Percentiles rank a stretch among this genome's conserved stretches.
Conservation (phyloP, 2,329 filamentous ascomycete genomes). For the Aspergillus niger region DNA sequence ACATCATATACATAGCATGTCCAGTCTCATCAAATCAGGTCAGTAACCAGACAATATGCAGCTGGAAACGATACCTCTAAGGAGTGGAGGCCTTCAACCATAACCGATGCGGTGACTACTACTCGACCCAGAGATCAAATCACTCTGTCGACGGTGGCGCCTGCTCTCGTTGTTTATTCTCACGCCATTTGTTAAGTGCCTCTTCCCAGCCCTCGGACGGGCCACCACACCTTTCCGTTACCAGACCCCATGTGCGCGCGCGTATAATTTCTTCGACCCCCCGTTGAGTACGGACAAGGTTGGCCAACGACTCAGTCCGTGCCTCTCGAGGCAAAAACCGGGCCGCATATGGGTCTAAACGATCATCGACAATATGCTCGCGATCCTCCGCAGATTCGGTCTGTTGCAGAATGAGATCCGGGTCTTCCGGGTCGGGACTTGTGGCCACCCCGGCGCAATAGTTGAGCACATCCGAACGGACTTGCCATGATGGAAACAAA, state of each 20-base stretch:
- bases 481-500: constrained; percentile 86
- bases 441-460: constrained; percentile 90
- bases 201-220: constrained; percentile 63
- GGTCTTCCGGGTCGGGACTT: constrained; percentile 82
- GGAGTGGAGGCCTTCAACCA: background rate
- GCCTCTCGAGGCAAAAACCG: constrained; percentile 76
- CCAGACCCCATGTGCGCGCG: constrained; percentile 75
- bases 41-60: background rate
- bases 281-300: constrained; percentile 68
- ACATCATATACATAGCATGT: constrained; percentile 10
- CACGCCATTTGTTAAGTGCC: constrained; percentile 65
- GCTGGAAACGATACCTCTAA: background rate
- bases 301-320: constrained; percentile 76
- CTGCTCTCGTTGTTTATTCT: constrained; percentile 29
- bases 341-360: constrained; percentile 82
- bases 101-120: background rate
- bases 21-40: background rate
- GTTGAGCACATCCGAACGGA: constrained; percentile 76
- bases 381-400: constrained; percentile 69
- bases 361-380: constrained; percentile 77
- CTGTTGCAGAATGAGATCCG: constrained; percentile 69
- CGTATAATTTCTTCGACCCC: constrained; percentile 77
- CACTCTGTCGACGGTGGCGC: background rate
- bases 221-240: constrained; percentile 72
- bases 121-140: background rate